Evolutionary conservation across 129 eudicot genomes (phyloP).

Genomic region (Kitagawia praeruptora): DNA sequence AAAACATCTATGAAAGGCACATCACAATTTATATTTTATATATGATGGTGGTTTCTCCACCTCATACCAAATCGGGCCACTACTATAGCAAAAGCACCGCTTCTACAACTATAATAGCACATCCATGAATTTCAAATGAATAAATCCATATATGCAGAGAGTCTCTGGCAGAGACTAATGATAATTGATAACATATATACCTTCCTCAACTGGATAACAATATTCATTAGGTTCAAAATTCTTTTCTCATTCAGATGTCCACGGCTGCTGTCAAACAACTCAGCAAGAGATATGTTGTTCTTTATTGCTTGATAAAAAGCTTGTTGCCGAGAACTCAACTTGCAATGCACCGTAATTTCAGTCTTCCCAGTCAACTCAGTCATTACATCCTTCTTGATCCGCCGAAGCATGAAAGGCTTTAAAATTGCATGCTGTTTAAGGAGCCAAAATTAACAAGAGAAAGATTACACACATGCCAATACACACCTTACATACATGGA

Average conservation of each 20-base stretch:
- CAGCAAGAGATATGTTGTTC: slow-evolving; percentile 96
- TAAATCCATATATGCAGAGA: not conserved
- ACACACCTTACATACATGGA: not conserved
- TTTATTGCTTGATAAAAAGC: slow-evolving; percentile 98
- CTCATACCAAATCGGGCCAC: not conserved
- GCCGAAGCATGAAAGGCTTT: slow-evolving; percentile 97
- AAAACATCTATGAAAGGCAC: not conserved
- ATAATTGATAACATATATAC: slow-evolving; percentile 15
- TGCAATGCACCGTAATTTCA: slow-evolving; percentile 83
- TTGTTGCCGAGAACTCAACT: slow-evolving; percentile 91
- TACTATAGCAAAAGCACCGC: not conserved
- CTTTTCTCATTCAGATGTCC: slow-evolving; percentile 85
- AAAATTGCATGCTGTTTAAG: slow-evolving; percentile 87
- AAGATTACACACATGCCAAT: not conserved
- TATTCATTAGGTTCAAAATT: slow-evolving; percentile 82
- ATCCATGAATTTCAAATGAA: not conserved
- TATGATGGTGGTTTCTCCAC: not conserved
- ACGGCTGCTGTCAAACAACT: slow-evolving; percentile 78
- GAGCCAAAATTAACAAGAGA: slow-evolving; percentile 1
- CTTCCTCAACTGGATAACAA: slow-evolving; percentile 98
- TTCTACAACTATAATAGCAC: not conserved
- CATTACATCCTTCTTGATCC: slow-evolving; percentile 90
- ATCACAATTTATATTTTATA: not conserved
- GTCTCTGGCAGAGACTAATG: not conserved
- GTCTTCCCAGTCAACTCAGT: slow-evolving; percentile 80